Evolutionary conservation across 345 rosid species (phyloP).

Genomic region (Acer saccharum): DNA sequence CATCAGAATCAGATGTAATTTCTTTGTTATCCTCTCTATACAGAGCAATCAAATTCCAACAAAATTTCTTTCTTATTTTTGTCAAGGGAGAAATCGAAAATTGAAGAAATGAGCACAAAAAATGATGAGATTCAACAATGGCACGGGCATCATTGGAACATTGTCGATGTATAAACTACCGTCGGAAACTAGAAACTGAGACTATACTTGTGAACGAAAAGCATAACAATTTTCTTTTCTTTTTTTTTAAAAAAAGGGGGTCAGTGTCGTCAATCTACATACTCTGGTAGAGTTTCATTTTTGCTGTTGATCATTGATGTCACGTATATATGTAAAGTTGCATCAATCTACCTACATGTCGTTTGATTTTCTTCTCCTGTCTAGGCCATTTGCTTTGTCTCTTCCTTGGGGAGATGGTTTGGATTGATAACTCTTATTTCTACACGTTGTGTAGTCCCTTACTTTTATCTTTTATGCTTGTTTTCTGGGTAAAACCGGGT

Average conservation of each 20-base stretch:
- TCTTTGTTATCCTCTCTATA: conserved; percentile 5
- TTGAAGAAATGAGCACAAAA: conserved; percentile 2
- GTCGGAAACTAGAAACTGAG: neutral
- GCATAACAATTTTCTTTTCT: neutral
- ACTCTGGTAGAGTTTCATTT: neutral
- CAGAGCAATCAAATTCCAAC: neutral
- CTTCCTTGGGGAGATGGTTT: conserved; percentile 4
- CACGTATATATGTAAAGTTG: neutral
- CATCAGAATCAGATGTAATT: neutral
- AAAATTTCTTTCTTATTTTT: neutral
- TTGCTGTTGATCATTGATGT: neutral
- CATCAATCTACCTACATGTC: conserved; percentile 23
- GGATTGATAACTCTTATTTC: too few relatives aligned
- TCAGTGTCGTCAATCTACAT: conserved; percentile 6
- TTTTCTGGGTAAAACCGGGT: too few relatives aligned
- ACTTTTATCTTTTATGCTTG: too few relatives aligned
- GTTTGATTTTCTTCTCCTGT: conserved; percentile 17
- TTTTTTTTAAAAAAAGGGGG: neutral
- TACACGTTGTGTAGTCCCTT: too few relatives aligned
- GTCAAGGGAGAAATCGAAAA: neutral
- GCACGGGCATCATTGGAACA: neutral
- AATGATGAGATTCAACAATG: neutral
- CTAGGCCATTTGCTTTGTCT: conserved; percentile 21
- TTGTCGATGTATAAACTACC: neutral
- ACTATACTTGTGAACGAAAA: neutral